phyloP scores from a whole-genome alignment of 1,139 yeast genomes.

The Suhomyces choctaworum region DNA sequence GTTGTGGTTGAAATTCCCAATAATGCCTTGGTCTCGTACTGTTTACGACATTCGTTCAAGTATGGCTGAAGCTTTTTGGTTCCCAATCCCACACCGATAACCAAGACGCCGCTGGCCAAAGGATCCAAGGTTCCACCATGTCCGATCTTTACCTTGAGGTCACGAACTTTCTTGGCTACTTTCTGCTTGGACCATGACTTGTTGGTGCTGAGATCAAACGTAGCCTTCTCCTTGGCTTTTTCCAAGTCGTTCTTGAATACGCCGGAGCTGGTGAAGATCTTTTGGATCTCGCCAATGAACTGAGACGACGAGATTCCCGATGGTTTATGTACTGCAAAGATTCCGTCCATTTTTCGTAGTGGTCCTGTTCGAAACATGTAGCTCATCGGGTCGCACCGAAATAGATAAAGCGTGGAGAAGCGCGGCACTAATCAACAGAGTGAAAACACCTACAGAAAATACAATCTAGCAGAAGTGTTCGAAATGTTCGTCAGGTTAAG shows the following conservation, averaged over 20 bases:
- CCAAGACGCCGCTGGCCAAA: conserved; percentile 87
- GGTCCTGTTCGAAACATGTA: no score
- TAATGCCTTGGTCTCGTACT: conserved; percentile 80
- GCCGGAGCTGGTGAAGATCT: conserved; percentile 58
- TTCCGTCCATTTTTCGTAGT: conserved; percentile 85
- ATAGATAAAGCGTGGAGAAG: no score
- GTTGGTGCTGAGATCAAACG: conserved; percentile 42
- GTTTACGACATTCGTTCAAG: conserved; percentile 69
- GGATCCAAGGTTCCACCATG: conserved; percentile 99
- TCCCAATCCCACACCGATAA: conserved; percentile 87
- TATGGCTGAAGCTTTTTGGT: conserved; percentile 78
- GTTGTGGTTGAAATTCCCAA: conserved; percentile 92
- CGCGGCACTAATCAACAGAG: no score
- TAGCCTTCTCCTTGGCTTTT: conserved; percentile 33
- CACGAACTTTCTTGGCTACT: conserved; percentile 47
- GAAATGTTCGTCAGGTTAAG: no score
- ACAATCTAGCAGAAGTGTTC: no score
- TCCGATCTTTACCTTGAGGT: conserved; percentile 81
- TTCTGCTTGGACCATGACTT: conserved; percentile 47
- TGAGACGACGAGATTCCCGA: conserved; percentile 80
- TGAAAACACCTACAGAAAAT: no score
- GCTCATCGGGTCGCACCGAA: no score
- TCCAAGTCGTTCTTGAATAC: conserved; percentile 59
- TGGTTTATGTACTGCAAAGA: conserved; percentile 93
- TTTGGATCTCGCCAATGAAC: conserved; percentile 65